A percentile compares a stretch with the other conserved stretches of the same genome.
Conservation (phyloP, 495 filamentous ascomycete species). For the Xylaria longipes region DNA sequence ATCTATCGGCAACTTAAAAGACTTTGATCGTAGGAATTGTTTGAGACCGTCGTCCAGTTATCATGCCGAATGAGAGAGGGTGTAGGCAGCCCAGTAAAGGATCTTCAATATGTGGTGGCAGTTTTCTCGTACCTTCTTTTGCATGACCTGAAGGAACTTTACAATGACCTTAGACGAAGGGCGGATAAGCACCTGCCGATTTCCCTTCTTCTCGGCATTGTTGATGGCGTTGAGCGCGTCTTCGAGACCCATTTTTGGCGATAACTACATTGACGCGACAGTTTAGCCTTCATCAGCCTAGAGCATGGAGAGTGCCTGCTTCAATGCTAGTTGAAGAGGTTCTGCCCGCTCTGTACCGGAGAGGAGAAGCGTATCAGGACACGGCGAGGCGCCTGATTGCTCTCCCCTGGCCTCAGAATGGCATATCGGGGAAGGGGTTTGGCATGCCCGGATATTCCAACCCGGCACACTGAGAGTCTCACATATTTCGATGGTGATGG, state of each 20-base stretch:
- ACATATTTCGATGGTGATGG: slow-evolving; percentile 48
- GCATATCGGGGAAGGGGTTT: slow-evolving; percentile 38
- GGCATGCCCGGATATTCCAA: slow-evolving; percentile 29
- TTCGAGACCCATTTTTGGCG: slow-evolving; percentile 96
- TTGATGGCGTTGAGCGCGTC: slow-evolving; percentile 99
- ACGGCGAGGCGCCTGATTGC: slow-evolving; percentile 49
- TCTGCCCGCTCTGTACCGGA: slow-evolving; percentile 86
- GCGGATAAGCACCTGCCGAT: slow-evolving; percentile 96
- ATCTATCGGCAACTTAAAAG: slow-evolving; percentile 99
- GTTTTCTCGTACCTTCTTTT: slow-evolving; percentile 87
- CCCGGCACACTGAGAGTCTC: slow-evolving; percentile 33
- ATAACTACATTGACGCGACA: slow-evolving; percentile 58
- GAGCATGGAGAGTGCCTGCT: slow-evolving; percentile 95
- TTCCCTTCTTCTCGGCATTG: slow-evolving; percentile 99
- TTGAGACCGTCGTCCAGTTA: slow-evolving; percentile 97
- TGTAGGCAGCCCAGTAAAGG: background rate
- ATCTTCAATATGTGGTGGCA: background rate
- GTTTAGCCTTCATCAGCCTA: slow-evolving; percentile 83
- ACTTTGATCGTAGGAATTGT: slow-evolving; percentile 78
- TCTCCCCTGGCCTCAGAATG: slow-evolving; percentile 57
- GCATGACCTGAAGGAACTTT: slow-evolving; percentile 99
- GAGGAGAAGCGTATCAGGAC: slow-evolving; percentile 74
- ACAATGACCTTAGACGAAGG: slow-evolving; percentile 98
- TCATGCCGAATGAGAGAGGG: slow-evolving; percentile 77
- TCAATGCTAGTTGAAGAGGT: slow-evolving; percentile 65